These are phyloP conservation scores for Metschnikowia continentalis DNA, from an alignment of 805 yeast species.

Conservation along the genomic window DNA sequence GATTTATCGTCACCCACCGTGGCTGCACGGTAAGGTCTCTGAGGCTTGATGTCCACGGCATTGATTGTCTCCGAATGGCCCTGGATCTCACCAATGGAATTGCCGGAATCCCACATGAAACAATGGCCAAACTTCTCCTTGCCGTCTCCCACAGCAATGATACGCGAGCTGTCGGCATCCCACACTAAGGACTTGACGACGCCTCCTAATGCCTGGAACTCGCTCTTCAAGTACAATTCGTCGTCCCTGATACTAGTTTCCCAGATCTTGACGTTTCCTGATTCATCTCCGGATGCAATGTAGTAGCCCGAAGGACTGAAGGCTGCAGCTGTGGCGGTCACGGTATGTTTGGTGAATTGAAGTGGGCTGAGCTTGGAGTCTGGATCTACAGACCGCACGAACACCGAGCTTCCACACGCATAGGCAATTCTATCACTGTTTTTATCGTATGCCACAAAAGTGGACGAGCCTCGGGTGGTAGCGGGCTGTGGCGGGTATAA, in stretches of 20 bases:
- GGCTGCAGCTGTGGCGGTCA: slow-evolving; percentile 73
- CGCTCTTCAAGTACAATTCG: slow-evolving; percentile 66
- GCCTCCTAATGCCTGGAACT: slow-evolving; percentile 75
- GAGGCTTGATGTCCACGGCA: slow-evolving; percentile 78
- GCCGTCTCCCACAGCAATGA: slow-evolving; percentile 94
- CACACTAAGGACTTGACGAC: slow-evolving; percentile 79
- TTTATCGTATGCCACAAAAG: slow-evolving; percentile 72
- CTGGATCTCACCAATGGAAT: slow-evolving; percentile 92
- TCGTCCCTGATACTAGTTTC: slow-evolving; percentile 44
- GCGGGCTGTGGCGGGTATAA: slow-evolving; percentile 74
- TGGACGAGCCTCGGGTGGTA: slow-evolving; percentile 66
- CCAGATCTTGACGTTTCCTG: slow-evolving; percentile 91
- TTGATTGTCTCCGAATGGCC: slow-evolving; percentile 86
- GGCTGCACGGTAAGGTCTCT: slow-evolving; percentile 88
- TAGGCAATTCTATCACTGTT: slow-evolving; percentile 71
- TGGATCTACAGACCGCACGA: slow-evolving; percentile 59
- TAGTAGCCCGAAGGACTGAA: slow-evolving; percentile 89
- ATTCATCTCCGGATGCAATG: slow-evolving; percentile 86
- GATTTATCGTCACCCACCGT: slow-evolving; percentile 89
- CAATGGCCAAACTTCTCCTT: slow-evolving; percentile 89
- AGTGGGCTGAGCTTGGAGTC: slow-evolving; percentile 41
- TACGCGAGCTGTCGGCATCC: slow-evolving; percentile 83
- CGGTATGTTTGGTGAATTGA: slow-evolving; percentile 72
- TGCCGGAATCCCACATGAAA: slow-evolving; percentile 91
- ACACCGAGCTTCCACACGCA: slow-evolving; percentile 75